Percentiles rank a stretch among this genome's conserved stretches.
These are phyloP conservation scores for Coemansia sp. DNA, from an alignment of 192 early-diverging fungal genomes.

Conservation along the genomic window DNA sequence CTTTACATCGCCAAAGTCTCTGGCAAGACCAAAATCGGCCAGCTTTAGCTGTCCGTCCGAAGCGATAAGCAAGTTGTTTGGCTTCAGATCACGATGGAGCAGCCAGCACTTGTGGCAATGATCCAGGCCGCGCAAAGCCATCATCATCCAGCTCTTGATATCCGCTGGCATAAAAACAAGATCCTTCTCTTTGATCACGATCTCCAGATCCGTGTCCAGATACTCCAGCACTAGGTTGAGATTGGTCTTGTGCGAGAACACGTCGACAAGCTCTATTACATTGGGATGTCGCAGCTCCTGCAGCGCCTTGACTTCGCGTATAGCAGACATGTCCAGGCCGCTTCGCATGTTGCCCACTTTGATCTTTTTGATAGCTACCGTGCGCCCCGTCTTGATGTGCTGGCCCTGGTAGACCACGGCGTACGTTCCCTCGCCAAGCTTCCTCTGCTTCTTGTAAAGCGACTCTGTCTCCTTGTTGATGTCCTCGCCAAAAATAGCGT, in stretches of 20 bases:
- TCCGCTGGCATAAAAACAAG: constrained; percentile 87
- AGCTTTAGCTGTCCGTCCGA: constrained; percentile 89
- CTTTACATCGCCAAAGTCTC: constrained; percentile 84
- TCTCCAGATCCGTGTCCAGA: constrained; percentile 91
- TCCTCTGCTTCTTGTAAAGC: constrained; percentile 81
- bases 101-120: constrained; percentile 90
- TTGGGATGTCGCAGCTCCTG: constrained; percentile 93
- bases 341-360: constrained; percentile 89
- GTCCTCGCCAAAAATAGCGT: constrained; percentile 58
- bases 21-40: constrained; percentile 98
- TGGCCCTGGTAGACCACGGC: constrained; percentile 86
- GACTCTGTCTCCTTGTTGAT: constrained; percentile 62
- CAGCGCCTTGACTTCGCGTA: constrained; percentile 90
- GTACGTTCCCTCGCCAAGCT: constrained; percentile 96
- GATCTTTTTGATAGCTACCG: constrained; percentile 97
- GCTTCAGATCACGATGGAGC: constrained; percentile 89
- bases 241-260: constrained; percentile 87
- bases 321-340: constrained; percentile 92
- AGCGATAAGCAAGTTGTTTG: constrained; percentile 79
- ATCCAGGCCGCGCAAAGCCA: constrained; percentile 89
- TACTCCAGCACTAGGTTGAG: constrained; percentile 93
- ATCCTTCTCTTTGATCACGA: constrained; percentile 91
- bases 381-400: constrained; percentile 59
- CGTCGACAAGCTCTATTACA: constrained; percentile 90
- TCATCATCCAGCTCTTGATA: constrained; percentile 97